These are phyloP conservation scores for Penicillium sp. DNA, from an alignment of 2,329 filamentous ascomycete species.

Conservation along the genomic window DNA sequence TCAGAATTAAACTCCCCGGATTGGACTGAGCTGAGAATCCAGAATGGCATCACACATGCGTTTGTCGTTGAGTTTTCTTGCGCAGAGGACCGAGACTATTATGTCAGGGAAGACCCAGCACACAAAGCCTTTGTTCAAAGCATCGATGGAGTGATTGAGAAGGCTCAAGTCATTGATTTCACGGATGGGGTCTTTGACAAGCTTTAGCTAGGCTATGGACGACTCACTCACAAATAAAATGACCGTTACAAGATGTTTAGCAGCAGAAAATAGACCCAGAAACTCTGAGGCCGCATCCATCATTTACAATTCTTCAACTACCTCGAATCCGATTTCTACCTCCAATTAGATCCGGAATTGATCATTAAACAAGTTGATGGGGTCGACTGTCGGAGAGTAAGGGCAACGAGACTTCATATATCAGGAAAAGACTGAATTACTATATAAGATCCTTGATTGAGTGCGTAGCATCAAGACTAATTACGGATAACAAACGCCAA, in stretches of 20 bases:
- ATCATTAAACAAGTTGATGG: too few species aligned
- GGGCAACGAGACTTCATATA: background rate
- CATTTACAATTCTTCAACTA: too few species aligned
- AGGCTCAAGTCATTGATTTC: constrained; percentile 47
- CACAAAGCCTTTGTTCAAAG: constrained; percentile 66
- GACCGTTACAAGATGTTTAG: background rate
- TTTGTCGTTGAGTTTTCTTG: constrained; percentile 72
- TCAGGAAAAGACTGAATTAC: background rate
- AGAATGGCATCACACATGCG: constrained; percentile 69
- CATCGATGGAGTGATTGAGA: constrained; percentile 39
- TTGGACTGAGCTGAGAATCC: background rate
- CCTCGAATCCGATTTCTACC: too few species aligned
- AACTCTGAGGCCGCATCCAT: too few species aligned
- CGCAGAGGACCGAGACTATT: constrained; percentile 70
- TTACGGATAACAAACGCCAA: background rate
- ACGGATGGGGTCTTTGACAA: constrained; percentile 33
- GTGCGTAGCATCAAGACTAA: background rate
- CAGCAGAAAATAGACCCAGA: too few species aligned
- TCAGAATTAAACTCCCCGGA: background rate
- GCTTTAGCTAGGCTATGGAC: background rate
- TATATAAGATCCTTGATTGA: background rate
- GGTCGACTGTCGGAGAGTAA: too few species aligned
- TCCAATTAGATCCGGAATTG: too few species aligned
- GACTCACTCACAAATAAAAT: background rate
- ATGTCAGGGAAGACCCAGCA: constrained; percentile 67